Evolutionary conservation across 2,329 filamentous ascomycete genomes (phyloP).

Genomic region (Fusarium pininemorale): DNA sequence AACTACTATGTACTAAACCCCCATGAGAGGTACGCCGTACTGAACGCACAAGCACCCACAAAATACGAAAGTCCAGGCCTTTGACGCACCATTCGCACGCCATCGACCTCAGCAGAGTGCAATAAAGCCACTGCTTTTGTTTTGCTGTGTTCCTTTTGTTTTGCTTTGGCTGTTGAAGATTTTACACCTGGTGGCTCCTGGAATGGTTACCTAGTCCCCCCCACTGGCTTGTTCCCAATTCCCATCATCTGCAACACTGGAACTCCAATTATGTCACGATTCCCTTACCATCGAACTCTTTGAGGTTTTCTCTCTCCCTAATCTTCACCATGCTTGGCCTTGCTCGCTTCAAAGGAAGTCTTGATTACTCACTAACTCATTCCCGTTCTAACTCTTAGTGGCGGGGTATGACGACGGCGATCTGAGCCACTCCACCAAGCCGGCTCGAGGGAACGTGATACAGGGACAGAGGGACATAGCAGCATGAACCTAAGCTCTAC

Average conservation of each 20-base stretch:
- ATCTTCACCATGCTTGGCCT: not conserved
- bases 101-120: slow-evolving; percentile 21
- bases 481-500: not conserved
- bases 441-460: slow-evolving; percentile 38
- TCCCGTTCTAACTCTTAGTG: slow-evolving; percentile 22
- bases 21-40: not conserved
- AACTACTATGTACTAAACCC: not conserved
- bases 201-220: not conserved
- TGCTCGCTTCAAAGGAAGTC: slow-evolving; percentile 1
- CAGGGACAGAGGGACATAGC: slow-evolving; percentile 12
- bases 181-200: slow-evolving; percentile 13
- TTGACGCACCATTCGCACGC: slow-evolving; percentile 33
- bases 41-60: slow-evolving; percentile 21
- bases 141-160: not conserved
- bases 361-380: not conserved
- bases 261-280: not conserved
- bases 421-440: slow-evolving; percentile 33
- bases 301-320: not conserved
- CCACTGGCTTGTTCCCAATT: not conserved
- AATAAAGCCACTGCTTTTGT: not conserved
- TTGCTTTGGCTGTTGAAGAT: not conserved
- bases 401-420: slow-evolving; percentile 39
- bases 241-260: not conserved
- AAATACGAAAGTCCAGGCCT: slow-evolving; percentile 31
- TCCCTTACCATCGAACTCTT: not conserved